Evolutionary conservation across 306 rosid genomes (phyloP), one percentile per base, ranked within the genome.

Genomic region (Morella rubra): DNA sequence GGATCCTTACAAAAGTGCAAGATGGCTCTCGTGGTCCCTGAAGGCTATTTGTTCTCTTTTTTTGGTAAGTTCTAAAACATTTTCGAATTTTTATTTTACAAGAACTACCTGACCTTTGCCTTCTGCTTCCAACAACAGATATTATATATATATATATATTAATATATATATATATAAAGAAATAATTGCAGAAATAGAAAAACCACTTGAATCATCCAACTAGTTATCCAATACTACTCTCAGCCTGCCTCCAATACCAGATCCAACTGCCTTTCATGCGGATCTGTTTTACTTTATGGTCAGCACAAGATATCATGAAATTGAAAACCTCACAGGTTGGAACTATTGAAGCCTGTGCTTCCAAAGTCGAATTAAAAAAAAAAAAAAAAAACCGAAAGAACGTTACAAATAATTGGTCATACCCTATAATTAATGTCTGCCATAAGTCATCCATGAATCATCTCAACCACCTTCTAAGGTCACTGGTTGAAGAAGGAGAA

Each of bases 401-500:
- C 37, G 37, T 58, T 22, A 45, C 12, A 40, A 73, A 79, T 75
- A 58, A 72, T 67, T 18, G 76, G 71, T 71, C 69, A 74, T 61
- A 62, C 27, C 7, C 13, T 10, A 51, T 72, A 60, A 79, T 54
- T 60, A 52, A 59, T 62, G 66, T 82, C 67, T 44, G 73, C 70
- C 68, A 84, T 73, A 51, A 76, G 32, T 73, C 44, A 47, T 49
- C 64, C 22, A 8, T 76, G 8, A 52, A 85, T 90, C 89, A 94
- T 79, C 96, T 90, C 79, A 90, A 66, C 97, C 97, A 95, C 80
- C 97, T 88, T 74, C 97, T 88, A 16, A 90, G 90, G 52, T 95
- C 97, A 62, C 88, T 76, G 9, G 99, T 89, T 72, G 97, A 92
- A 60, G 97, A 90, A 15, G 98, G 99, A 64, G 99, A 95, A 55